These are phyloP conservation scores for Pseudogymnoascus sp. DNA, from an alignment of 2,329 filamentous ascomycete genomes.

Conservation along the genomic window DNA sequence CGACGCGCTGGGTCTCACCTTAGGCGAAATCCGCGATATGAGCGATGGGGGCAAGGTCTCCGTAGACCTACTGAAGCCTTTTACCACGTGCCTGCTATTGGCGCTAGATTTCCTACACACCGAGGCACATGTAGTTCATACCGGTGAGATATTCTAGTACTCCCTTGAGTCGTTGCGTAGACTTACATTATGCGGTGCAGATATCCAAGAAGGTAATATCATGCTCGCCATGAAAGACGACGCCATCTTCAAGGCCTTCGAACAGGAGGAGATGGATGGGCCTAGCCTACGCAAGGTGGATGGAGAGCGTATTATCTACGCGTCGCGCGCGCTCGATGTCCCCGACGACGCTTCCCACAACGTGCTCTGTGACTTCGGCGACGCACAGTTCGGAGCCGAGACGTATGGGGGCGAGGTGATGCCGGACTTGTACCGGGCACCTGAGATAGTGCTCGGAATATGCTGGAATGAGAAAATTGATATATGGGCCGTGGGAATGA, in stretches of 20 bases:
- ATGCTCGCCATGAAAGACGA: slow-evolving; percentile 25
- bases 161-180: neutral
- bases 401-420: slow-evolving; percentile 16
- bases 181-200: slow-evolving; percentile 15
- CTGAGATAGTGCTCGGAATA: slow-evolving; percentile 19
- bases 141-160: slow-evolving; percentile 16
- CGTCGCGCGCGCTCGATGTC: slow-evolving; percentile 19
- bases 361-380: slow-evolving; percentile 26
- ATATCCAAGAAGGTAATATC: slow-evolving; percentile 28
- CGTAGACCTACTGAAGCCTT: slow-evolving; percentile 15
- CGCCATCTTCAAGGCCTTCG: slow-evolving; percentile 23
- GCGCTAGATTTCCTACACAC: slow-evolving; percentile 22
- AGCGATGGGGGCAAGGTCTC: slow-evolving; percentile 11
- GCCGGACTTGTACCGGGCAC: slow-evolving; percentile 21
- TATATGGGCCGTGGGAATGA: slow-evolving; percentile 22
- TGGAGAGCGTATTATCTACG: slow-evolving; percentile 24
- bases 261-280: slow-evolving; percentile 14
- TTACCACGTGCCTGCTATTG: slow-evolving; percentile 13
- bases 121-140: slow-evolving; percentile 20
- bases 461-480: slow-evolving; percentile 20
- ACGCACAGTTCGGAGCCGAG: slow-evolving; percentile 15
- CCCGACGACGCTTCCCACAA: slow-evolving; percentile 10
- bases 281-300: slow-evolving; percentile 25
- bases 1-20: slow-evolving; percentile 16
- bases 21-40: slow-evolving; percentile 13